Conservation (phyloP, 139 green algal species). For the Chlorella sp. region DNA sequence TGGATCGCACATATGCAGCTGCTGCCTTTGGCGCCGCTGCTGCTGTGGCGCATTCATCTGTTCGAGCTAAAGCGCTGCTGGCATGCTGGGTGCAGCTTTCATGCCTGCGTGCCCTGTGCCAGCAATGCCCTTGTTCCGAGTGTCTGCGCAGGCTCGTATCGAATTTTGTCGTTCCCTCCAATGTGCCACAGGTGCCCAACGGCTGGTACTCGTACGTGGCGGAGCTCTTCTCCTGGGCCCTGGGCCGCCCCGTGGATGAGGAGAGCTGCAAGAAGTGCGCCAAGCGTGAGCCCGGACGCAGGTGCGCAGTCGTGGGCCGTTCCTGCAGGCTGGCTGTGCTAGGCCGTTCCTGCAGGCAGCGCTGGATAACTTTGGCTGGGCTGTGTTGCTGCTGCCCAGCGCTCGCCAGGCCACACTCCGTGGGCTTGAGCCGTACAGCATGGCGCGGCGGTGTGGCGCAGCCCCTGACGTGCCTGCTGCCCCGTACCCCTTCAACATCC, state of each 20-base stretch:
- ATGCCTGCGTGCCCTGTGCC: background rate
- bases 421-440: too few species aligned
- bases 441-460: too few species aligned
- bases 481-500: background rate
- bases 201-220: constrained; percentile 83
- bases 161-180: too few species aligned
- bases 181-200: constrained; percentile 53
- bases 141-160: too few species aligned
- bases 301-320: constrained; percentile 38
- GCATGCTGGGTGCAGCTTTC: too few species aligned
- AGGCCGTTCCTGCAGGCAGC: too few species aligned
- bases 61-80: too few species aligned
- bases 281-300: constrained; percentile 75
- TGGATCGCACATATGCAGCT: background rate
- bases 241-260: constrained; percentile 54
- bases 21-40: background rate
- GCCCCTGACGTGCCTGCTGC: too few species aligned
- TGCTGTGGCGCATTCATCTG: background rate
- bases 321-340: too few species aligned
- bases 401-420: too few species aligned
- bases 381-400: too few species aligned
- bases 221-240: constrained; percentile 78
- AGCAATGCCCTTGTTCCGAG: background rate
- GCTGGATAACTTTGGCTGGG: too few species aligned
- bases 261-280: constrained; percentile 76